Evolutionary conservation across 345 rosid genomes (phyloP).

Genomic region (Arabidopsis suecica): DNA sequence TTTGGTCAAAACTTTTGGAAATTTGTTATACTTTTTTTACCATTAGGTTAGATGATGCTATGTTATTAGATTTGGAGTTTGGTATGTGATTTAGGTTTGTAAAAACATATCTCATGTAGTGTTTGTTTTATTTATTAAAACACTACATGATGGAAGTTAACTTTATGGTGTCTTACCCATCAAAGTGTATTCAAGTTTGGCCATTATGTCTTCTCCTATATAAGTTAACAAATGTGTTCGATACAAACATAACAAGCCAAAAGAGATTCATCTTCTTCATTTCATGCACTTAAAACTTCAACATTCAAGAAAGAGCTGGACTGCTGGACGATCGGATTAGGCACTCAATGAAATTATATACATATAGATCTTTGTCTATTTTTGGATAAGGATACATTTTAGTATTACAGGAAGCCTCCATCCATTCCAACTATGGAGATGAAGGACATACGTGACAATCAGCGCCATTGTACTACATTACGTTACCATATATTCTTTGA

Average conservation of each 20-base stretch:
- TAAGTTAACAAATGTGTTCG: neutral
- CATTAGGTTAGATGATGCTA: neutral
- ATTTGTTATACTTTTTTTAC: too few species aligned
- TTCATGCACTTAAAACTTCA: neutral
- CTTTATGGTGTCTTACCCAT: neutral
- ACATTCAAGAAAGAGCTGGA: too few species aligned
- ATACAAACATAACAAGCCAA: neutral
- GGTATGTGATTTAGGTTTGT: neutral
- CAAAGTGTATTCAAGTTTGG: neutral
- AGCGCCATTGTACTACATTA: neutral
- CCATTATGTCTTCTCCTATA: neutral
- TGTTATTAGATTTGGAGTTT: neutral
- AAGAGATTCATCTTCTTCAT: neutral
- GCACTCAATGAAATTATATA: neutral
- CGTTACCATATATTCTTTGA: slow-evolving; percentile 25
- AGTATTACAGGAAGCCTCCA: slow-evolving; percentile 20
- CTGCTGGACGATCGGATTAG: too few species aligned
- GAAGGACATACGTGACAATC: slow-evolving; percentile 13
- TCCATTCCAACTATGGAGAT: slow-evolving; percentile 27
- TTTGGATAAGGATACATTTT: slow-evolving; percentile 21
- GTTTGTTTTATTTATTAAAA: neutral
- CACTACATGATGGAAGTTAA: neutral
- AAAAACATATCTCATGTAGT: neutral
- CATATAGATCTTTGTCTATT: neutral
- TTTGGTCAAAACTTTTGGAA: too few species aligned